Conservation (phyloP, 768 basidiomycete genomes). For the Boletus rubropictus region DNA sequence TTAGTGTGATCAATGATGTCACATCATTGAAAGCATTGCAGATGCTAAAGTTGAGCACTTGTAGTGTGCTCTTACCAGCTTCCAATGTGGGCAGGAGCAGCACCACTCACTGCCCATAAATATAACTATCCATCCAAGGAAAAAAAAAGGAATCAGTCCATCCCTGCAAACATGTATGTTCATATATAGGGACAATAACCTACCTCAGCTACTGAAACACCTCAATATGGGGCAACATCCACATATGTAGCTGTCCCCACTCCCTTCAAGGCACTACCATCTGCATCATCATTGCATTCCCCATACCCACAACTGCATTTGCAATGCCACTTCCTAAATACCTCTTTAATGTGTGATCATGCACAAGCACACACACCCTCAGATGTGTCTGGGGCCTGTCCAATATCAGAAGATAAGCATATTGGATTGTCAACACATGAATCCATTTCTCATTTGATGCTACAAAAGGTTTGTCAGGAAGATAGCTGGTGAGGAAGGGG, state of each 20-base stretch:
- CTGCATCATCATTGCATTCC: not conserved
- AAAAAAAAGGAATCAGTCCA: not conserved
- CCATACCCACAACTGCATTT: not conserved
- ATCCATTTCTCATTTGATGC: slow-evolving; percentile 23
- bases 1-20: not conserved
- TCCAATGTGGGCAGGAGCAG: slow-evolving; percentile 15
- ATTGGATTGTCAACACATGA: slow-evolving; percentile 25
- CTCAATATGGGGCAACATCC: slow-evolving; percentile 27
- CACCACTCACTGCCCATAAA: slow-evolving; percentile 38
- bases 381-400: slow-evolving; percentile 8
- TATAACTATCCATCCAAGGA: slow-evolving; percentile 27
- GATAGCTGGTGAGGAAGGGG: slow-evolving; percentile 27
- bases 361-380: slow-evolving; percentile 28
- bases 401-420: slow-evolving; percentile 1
- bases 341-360: slow-evolving; percentile 27
- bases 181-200: not conserved
- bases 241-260: slow-evolving; percentile 36
- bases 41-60: slow-evolving; percentile 32
- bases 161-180: not conserved
- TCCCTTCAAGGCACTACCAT: slow-evolving; percentile 29
- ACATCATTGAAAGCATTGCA: not conserved
- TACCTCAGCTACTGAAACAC: slow-evolving; percentile 40
- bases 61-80: slow-evolving; percentile 9
- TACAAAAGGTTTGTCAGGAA: slow-evolving; percentile 20
- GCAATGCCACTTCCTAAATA: slow-evolving; percentile 14